A percentile compares a stretch with the other conserved stretches of the same genome.
These are phyloP conservation scores for Trametes sanguinea DNA, from an alignment of 768 basidiomycete genomes.

Conservation along the genomic window DNA sequence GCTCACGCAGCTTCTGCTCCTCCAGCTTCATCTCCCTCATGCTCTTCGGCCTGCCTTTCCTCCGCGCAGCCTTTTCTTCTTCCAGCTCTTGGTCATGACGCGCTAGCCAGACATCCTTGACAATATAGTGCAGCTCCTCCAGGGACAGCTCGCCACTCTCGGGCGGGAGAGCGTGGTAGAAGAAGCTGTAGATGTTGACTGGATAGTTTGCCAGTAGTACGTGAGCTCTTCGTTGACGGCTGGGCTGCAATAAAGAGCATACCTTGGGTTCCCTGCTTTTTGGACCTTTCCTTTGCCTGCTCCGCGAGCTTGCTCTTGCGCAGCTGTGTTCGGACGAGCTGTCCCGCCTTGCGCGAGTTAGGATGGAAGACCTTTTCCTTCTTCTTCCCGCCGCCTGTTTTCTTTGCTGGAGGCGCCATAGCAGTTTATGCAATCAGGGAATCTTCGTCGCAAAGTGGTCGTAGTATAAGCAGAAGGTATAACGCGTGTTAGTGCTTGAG, in stretches of 20 bases:
- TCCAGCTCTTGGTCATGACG: constrained; percentile 68
- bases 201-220: background rate
- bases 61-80: constrained; percentile 56
- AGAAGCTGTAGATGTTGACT: constrained; percentile 78
- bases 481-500: too few relatives aligned
- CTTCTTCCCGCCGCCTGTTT: constrained; percentile 39
- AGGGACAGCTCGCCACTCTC: constrained; percentile 57
- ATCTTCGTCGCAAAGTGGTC: too few relatives aligned
- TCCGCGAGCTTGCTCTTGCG: constrained; percentile 69
- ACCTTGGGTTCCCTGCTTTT: constrained; percentile 62
- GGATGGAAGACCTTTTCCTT: constrained; percentile 86
- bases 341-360: constrained; percentile 79
- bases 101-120: constrained; percentile 72
- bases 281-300: constrained; percentile 52
- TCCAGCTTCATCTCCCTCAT: constrained; percentile 65
- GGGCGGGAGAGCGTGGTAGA: constrained; percentile 69
- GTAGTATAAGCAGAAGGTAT: too few relatives aligned
- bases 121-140: constrained; percentile 63
- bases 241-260: constrained; percentile 17
- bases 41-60: constrained; percentile 79
- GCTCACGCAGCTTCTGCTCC: constrained; percentile 66
- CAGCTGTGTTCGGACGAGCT: constrained; percentile 64
- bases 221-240: background rate
- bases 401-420: constrained; percentile 37
- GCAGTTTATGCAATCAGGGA: background rate